phyloP scores from a whole-genome alignment of 129 eudicot species.

The sunflower (Helianthus annuus) region HanXRQr2.0-SUNRISE NC_035447.2:98644853-98645352 shows the following conservation, averaged over 20 bases:
- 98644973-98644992: neutral
- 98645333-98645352: neutral
- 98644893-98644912: neutral
- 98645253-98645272: neutral
- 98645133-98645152: neutral
- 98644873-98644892: neutral
- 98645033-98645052: neutral
- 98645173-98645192: conserved; percentile 15
- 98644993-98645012: neutral
- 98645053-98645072: neutral
- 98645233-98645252: neutral
- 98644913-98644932: neutral
- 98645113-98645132: conserved; percentile 3
- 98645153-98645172: neutral
- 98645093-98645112: neutral
- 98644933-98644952: neutral
- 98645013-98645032: neutral
- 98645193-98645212: neutral
- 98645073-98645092: neutral
- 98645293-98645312: conserved; percentile 12
- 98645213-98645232: neutral
- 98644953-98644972: no score
- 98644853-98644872: neutral
- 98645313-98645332: neutral
- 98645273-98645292: conserved; percentile 8